Evolutionary conservation across 208 protist species (phyloP), one percentile per base, ranked within the genome.

Genomic region (Wallacemonas sp.): DNA sequence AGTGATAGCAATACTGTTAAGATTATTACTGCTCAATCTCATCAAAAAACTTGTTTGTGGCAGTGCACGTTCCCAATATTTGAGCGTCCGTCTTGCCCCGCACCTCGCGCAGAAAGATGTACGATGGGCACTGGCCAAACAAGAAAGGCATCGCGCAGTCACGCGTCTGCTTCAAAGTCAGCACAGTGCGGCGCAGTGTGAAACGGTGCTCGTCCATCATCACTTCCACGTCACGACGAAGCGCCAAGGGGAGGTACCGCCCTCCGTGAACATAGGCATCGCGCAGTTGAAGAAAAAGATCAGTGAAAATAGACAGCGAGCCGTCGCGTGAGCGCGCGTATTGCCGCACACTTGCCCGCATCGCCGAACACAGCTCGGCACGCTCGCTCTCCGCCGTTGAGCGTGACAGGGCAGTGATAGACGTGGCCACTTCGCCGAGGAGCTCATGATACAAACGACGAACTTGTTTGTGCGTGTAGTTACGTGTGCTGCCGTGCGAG

Each of bases 251-350:
- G 17, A 91, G 39, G 49, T 83, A 79, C 17, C 68, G 54, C 28
- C 88, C 39, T 5, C 79, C 79, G 61, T 91, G 71, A 51, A 80
- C 70, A 49, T 86, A 91, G 26, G 68, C 62, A 64, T 91, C 82
- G 30, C 85, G 77, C 22, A 88, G 26, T 59, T 88, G 85, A 22
- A 91, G 66, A n/a, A 71, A 28, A 34, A 70, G 61, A 47, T 82
- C 74, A 2, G 70, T 75, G 36, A 81, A 21, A 27, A 70, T 54
- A n/a, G 47, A 53, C 46, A 66, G 49, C 11, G 60, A 74, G 34
- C 74, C 77, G 62, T 86, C 75, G 34, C 80, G 75, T 22, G 83
- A 83, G 27, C 83, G 79, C 11, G 80, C 72, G 36, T 90, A 90
- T 26, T 71, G 68, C 22, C 76, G 73, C 14, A 69, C 72, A 22